Evolutionary conservation across 306 rosid genomes (phyloP).

Genomic region (Nissolia schottii): DNA sequence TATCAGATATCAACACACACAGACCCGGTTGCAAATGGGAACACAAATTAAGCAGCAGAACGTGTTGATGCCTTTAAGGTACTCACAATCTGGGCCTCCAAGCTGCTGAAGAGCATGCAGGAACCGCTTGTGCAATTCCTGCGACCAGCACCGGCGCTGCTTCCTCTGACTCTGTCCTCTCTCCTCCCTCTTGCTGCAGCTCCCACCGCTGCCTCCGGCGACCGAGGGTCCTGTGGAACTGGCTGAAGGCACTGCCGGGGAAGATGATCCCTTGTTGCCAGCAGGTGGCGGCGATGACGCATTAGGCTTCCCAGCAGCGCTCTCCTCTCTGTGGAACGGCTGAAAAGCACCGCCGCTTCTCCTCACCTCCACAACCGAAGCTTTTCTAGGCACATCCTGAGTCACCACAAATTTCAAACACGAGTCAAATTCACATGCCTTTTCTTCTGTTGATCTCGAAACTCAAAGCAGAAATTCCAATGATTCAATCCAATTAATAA

Average conservation of each 20-base stretch:
- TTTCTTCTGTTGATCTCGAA: neutral
- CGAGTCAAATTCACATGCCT: neutral
- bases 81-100: conserved; percentile 82
- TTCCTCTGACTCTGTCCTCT: conserved; percentile 60
- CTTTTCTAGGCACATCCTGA: conserved; percentile 62
- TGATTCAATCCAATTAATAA: neutral
- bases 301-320: conserved; percentile 31
- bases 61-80: neutral
- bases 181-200: conserved; percentile 44
- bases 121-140: conserved; percentile 82
- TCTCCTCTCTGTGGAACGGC: conserved; percentile 71
- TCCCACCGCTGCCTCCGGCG: conserved; percentile 30
- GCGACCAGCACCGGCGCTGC: conserved; percentile 87
- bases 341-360: conserved; percentile 75
- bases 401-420: neutral
- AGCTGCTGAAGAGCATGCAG: conserved; percentile 79
- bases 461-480: neutral
- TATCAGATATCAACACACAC: neutral
- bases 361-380: conserved; percentile 64
- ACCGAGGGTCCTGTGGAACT: conserved; percentile 54
- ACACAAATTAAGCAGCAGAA: neutral
- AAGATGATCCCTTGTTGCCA: conserved; percentile 30
- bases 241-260: conserved; percentile 41
- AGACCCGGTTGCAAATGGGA: neutral
- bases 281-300: neutral